phyloP scores from a whole-genome alignment of 495 filamentous ascomycete species.

The Penicillium dipodomyicola region DNA sequence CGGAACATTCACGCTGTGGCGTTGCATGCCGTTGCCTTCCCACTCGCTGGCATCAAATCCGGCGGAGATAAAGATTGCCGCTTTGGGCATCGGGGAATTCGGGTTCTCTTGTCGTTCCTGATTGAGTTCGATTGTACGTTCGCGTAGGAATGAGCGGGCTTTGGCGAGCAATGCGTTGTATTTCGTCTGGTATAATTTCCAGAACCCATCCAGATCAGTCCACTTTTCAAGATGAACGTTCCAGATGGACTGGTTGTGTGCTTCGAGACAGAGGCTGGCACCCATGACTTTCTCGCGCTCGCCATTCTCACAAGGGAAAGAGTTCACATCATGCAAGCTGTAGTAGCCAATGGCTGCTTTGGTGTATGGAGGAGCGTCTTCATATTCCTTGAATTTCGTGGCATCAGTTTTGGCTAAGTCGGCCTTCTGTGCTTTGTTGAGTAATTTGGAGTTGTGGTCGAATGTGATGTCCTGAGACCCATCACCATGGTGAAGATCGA shows the following conservation, averaged over 20 bases:
- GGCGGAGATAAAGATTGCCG: conserved; percentile 89
- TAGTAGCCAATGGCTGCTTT: conserved; percentile 91
- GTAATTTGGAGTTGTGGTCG: conserved; percentile 69
- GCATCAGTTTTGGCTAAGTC: not conserved
- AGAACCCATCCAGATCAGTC: conserved; percentile 69
- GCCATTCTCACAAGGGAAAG: conserved; percentile 88
- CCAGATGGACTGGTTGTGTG: conserved; percentile 90
- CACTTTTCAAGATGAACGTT: conserved; percentile 93
- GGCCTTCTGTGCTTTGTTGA: conserved; percentile 41
- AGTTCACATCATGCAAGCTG: conserved; percentile 96
- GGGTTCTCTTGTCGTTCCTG: conserved; percentile 46
- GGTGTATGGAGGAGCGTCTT: conserved; percentile 58
- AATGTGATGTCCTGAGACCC: conserved; percentile 91
- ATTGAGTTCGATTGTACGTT: conserved; percentile 62
- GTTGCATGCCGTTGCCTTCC: conserved; percentile 88
- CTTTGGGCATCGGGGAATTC: conserved; percentile 53
- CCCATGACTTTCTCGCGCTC: conserved; percentile 87
- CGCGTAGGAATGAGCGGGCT: conserved; percentile 68
- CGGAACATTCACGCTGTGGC: conserved; percentile 90
- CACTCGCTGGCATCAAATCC: conserved; percentile 97
- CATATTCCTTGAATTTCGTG: not conserved
- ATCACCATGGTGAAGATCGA: conserved; percentile 95
- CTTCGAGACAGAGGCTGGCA: conserved; percentile 88
- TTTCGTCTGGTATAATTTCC: conserved; percentile 74
- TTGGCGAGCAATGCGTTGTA: conserved; percentile 77